These are phyloP conservation scores for Phytophthora melonis DNA, from an alignment of 352 stramenopile genomes.

Conservation along the genomic window DNA sequence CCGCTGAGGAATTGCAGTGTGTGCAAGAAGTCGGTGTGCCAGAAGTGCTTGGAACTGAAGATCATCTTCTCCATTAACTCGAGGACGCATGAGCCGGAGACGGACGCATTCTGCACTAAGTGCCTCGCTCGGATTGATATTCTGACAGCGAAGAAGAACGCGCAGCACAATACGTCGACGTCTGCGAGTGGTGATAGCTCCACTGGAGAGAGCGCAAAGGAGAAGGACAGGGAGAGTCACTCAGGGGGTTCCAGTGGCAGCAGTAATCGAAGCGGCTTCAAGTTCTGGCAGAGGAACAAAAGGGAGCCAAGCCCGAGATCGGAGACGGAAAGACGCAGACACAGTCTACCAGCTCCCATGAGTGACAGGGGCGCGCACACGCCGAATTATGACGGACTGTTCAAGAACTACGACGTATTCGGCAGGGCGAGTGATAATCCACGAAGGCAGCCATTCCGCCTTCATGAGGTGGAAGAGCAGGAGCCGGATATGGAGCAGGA, in stretches of 20 bases:
- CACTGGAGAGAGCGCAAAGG: constrained; percentile 27
- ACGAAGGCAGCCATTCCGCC: background rate
- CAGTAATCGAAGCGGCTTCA: constrained; percentile 16
- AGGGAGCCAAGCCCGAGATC: background rate
- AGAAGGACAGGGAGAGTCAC: constrained; percentile 24
- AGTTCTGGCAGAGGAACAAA: constrained; percentile 40
- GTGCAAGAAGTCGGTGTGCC: constrained; percentile 63
- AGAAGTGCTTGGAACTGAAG: constrained; percentile 43
- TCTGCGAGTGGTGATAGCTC: constrained; percentile 28
- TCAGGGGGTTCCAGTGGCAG: constrained; percentile 27
- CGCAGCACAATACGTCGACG: constrained; percentile 14
- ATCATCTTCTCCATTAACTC: constrained; percentile 47
- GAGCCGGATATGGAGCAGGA: constrained; percentile 22
- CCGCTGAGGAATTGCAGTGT: constrained; percentile 49
- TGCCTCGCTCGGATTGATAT: constrained; percentile 46
- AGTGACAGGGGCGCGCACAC: constrained; percentile 8
- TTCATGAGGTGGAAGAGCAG: background rate
- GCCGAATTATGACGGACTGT: constrained; percentile 59
- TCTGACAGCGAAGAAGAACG: constrained; percentile 30
- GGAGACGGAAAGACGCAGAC: constrained; percentile 14
- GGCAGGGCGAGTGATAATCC: constrained; percentile 20
- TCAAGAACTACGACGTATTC: constrained; percentile 43
- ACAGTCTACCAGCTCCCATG: constrained; percentile 21
- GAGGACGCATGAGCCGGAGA: constrained; percentile 40
- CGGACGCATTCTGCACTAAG: constrained; percentile 51